Evolutionary conservation across 176 grass and related monocot genomes (phyloP).

Genomic region (Oryza glaberrima): DNA sequence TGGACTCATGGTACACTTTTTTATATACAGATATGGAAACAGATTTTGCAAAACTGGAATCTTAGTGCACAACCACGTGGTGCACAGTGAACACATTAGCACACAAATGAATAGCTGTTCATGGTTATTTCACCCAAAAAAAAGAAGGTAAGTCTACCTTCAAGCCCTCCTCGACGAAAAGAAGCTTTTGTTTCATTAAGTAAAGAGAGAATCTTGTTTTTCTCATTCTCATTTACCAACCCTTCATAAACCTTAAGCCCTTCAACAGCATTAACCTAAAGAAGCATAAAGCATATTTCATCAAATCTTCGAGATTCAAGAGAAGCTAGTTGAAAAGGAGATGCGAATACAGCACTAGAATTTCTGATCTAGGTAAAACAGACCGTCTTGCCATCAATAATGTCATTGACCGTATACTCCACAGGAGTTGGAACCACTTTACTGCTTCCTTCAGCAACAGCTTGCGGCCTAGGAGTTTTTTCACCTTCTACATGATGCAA

Average conservation of each 20-base stretch:
- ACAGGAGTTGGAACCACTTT: slow-evolving; percentile 43
- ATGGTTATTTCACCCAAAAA: background rate
- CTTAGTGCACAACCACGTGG: background rate
- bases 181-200: slow-evolving; percentile 80
- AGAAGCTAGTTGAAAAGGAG: slow-evolving; percentile 7
- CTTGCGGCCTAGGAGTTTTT: slow-evolving; percentile 19
- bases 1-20: background rate
- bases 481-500: slow-evolving; percentile 36
- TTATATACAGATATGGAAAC: slow-evolving; percentile 5
- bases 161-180: slow-evolving; percentile 54
- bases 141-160: slow-evolving; percentile 55
- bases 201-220: slow-evolving; percentile 67
- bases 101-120: slow-evolving; percentile 9
- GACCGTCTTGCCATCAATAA: slow-evolving; percentile 66
- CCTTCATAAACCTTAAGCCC: slow-evolving; percentile 93
- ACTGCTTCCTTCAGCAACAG: slow-evolving; percentile 41
- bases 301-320: slow-evolving; percentile 22
- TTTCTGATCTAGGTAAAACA: slow-evolving; percentile 5
- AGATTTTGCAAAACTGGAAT: background rate
- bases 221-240: slow-evolving; percentile 57
- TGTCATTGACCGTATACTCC: slow-evolving; percentile 67
- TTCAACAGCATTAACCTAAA: slow-evolving; percentile 86
- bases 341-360: background rate
- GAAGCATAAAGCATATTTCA: slow-evolving; percentile 18
- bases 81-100: background rate